These are phyloP conservation scores for Mycena rebaudengoi DNA, from an alignment of 768 basidiomycete genomes.

Conservation along the genomic window DNA sequence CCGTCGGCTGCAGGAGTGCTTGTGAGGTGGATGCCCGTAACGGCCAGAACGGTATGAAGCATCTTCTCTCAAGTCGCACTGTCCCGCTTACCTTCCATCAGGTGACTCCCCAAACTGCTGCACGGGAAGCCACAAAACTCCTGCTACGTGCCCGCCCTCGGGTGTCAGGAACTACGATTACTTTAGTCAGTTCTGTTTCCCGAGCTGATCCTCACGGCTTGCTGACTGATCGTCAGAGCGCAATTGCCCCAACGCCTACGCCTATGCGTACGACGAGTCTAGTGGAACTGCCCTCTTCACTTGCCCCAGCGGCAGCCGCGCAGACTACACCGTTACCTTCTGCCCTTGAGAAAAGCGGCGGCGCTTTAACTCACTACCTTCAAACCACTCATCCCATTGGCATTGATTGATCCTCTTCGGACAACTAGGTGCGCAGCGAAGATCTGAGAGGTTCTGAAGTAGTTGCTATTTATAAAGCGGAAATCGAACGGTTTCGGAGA, in stretches of 20 bases:
- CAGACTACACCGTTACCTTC: conserved; percentile 41
- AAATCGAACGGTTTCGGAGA: too few relatives aligned
- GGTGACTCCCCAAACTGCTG: conserved; percentile 26
- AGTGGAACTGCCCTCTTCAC: conserved; percentile 57
- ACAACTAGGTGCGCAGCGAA: too few relatives aligned
- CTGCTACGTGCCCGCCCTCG: conserved; percentile 25
- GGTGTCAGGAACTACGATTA: conserved; percentile 29
- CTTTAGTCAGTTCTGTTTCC: conserved; percentile 21
- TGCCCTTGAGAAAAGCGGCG: too few relatives aligned
- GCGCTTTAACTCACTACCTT: too few relatives aligned
- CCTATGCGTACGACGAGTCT: conserved; percentile 57
- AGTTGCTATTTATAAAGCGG: too few relatives aligned
- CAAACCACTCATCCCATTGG: too few relatives aligned
- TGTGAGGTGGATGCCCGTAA: conserved; percentile 29
- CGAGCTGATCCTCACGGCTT: not conserved
- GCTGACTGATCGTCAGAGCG: conserved; percentile 21
- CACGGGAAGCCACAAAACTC: conserved; percentile 18
- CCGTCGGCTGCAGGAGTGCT: conserved; percentile 39
- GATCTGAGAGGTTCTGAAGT: too few relatives aligned
- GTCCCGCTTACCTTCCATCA: not conserved
- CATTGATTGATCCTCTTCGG: too few relatives aligned
- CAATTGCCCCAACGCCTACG: conserved; percentile 50
- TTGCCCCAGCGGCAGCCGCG: conserved; percentile 40
- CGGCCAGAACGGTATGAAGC: conserved; percentile 4
- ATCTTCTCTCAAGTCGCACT: not conserved